A percentile compares a stretch with the other conserved stretches of the same genome.
These are phyloP conservation scores for Exophiala sideris DNA, from an alignment of 2,329 filamentous ascomycete species.

Conservation along the genomic window DNA sequence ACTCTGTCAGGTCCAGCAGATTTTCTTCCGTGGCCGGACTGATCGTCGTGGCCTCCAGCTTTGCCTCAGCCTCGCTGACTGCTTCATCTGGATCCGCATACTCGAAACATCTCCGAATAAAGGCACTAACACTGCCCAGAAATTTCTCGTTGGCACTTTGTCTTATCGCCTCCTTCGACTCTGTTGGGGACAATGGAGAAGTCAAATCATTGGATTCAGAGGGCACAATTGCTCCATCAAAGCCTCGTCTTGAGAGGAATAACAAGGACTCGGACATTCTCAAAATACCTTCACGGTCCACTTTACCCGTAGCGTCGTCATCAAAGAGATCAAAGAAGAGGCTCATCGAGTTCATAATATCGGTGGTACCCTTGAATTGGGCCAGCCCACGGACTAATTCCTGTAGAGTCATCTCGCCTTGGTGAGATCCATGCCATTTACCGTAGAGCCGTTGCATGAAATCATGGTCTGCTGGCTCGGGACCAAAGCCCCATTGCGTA, in stretches of 20 bases:
- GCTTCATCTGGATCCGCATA: slow-evolving; percentile 81
- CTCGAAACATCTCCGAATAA: slow-evolving; percentile 94
- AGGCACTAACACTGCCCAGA: slow-evolving; percentile 86
- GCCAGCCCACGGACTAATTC: slow-evolving; percentile 90
- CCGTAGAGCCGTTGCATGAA: slow-evolving; percentile 85
- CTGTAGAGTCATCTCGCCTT: slow-evolving; percentile 76
- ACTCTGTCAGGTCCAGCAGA: slow-evolving; percentile 40
- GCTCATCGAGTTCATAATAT: slow-evolving; percentile 96
- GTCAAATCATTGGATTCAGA: slow-evolving; percentile 56
- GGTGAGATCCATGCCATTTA: slow-evolving; percentile 79
- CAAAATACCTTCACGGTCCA: slow-evolving; percentile 92
- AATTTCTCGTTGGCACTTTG: slow-evolving; percentile 79
- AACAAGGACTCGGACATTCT: slow-evolving; percentile 90
- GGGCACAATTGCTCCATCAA: slow-evolving; percentile 71
- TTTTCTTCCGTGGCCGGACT: slow-evolving; percentile 34
- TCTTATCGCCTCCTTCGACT: slow-evolving; percentile 33
- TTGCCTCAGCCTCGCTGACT: slow-evolving; percentile 66
- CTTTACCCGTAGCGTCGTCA: slow-evolving; percentile 82
- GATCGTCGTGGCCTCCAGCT: slow-evolving; percentile 33
- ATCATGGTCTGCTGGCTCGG: slow-evolving; percentile 84
- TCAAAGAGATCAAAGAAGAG: slow-evolving; percentile 99
- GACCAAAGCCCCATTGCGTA: slow-evolving; percentile 58
- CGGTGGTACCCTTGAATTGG: slow-evolving; percentile 83
- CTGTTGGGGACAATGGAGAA: slow-evolving; percentile 14
- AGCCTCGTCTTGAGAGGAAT: slow-evolving; percentile 83